Base-by-base conservation (phyloP, 345 rosid species). In the Eucalyptus pauciflora region DNA sequence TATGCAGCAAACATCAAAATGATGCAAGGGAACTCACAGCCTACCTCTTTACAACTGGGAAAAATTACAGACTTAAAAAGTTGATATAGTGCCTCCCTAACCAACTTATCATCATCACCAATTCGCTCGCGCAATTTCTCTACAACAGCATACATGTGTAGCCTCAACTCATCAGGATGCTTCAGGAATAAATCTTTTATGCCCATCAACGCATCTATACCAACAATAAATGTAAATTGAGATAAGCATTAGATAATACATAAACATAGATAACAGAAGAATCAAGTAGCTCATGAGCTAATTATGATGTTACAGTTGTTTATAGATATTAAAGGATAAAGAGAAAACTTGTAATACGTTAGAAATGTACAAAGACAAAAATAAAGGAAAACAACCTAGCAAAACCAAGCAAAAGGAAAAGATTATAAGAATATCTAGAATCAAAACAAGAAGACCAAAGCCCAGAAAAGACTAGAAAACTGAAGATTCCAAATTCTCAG, bases 11-110 rank as follows among this genome's bases (percentile, higher is more conserved):
- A 49, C 62, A 51, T 67, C 54, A 76, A 50, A 88, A 76, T 33
- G 50, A 60, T 18, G 56, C 33, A 85, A 50, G 49, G 87, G 87
- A 51, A 79, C 86, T 62, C 89, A 88, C 33, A 25, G 88, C 88
- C 54, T 93, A 97, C 99, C 99, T 97, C 98, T 89, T 92, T 89
- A 88, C 95, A 96, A 31, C 88, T 92, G 88, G 96, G 98, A 88
- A 98, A 94, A 89, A 98, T 89, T 86, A 91, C 93, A 10, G 91
- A 64, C 91, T 95, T 90, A 62, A 97, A 93, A 71, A 98, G 95
- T 60, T 88, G 93, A 93, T 94, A 96, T 10, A 98, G 89, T 22
- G 89, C 88, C 62, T 96, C 95, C 88, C 98, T 95, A 67, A 96
- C 98, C 31, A 88, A 64, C 89, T 92, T 90, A 89, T 95, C 96